phyloP scores from a whole-genome alignment of 495 filamentous ascomycete genomes.

The Aspergillus biplanus region DNA sequence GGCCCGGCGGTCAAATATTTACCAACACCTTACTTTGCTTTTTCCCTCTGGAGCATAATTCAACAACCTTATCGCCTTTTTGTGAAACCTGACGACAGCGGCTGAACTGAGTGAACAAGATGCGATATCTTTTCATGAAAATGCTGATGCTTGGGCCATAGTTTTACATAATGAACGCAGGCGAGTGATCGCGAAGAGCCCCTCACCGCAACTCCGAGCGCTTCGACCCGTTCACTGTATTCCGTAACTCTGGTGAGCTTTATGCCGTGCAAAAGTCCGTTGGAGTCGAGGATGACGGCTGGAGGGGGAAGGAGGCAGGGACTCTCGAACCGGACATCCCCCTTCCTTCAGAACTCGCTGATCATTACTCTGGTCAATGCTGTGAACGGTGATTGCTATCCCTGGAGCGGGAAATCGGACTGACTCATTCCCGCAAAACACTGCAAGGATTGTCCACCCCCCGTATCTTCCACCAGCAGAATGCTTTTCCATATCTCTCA shows the following conservation, averaged over 20 bases:
- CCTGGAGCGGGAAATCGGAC: constrained; percentile 11
- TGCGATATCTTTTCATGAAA: constrained; percentile 4
- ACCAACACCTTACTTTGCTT: constrained; percentile 23
- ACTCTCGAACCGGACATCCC: background rate
- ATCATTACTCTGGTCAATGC: constrained; percentile 16
- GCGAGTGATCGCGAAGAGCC: background rate
- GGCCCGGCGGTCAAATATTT: constrained; percentile 4
- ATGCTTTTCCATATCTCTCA: constrained; percentile 14
- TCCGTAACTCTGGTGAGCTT: background rate
- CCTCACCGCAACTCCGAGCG: constrained; percentile 26
- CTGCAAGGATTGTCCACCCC: constrained; percentile 22
- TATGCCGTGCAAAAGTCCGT: constrained; percentile 1
- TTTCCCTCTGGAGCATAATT: constrained; percentile 16
- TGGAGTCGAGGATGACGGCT: constrained; percentile 16
- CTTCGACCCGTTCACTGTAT: constrained; percentile 2
- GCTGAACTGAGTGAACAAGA: background rate
- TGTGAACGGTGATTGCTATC: background rate
- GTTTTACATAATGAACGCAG: constrained; percentile 10
- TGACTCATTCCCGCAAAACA: constrained; percentile 18
- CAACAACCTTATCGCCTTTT: background rate
- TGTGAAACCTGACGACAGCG: too few species aligned
- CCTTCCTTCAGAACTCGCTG: constrained; percentile 16
- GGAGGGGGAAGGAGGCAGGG: background rate
- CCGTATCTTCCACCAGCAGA: constrained; percentile 16
- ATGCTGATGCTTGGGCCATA: background rate